Percentiles rank a stretch among this genome's conserved stretches.
Conservation (phyloP, 345 rosid species). For the Adansonia digitata region DNA sequence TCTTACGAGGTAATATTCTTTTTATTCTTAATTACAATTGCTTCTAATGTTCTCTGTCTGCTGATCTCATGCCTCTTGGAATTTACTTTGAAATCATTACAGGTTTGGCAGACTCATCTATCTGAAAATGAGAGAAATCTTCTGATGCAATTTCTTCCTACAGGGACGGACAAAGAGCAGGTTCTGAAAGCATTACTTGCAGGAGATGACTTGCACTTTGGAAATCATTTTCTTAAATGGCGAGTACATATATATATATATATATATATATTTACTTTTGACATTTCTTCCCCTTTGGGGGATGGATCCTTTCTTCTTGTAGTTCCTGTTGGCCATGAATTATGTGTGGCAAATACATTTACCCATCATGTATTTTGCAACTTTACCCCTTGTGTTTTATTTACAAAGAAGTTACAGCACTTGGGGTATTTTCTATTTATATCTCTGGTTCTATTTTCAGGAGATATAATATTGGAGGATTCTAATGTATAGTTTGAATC, state of each 20-base stretch:
- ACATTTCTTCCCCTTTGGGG: not conserved
- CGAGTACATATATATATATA: too few relatives aligned
- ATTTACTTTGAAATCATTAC: conserved; percentile 16
- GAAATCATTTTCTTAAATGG: conserved; percentile 81
- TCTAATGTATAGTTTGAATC: conserved; percentile 15
- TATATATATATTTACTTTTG: conserved; percentile 9
- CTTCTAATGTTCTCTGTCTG: conserved; percentile 10
- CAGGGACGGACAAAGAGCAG: conserved; percentile 46
- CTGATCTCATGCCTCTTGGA: conserved; percentile 7
- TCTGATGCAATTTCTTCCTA: conserved; percentile 83
- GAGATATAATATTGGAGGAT: conserved; percentile 7
- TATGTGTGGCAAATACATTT: not conserved
- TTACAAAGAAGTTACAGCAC: not conserved
- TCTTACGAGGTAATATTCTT: conserved; percentile 57
- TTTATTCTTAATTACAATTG: conserved; percentile 3
- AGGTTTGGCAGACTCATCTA: conserved; percentile 71
- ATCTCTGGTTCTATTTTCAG: not conserved
- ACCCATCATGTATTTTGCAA: not conserved
- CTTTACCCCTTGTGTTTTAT: not conserved
- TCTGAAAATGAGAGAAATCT: conserved; percentile 63
- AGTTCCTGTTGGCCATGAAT: not conserved
- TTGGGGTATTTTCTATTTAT: not conserved
- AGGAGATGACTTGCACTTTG: conserved; percentile 78
- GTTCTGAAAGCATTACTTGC: conserved; percentile 54
- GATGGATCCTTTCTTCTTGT: not conserved